Evolutionary conservation across 257 asterid genomes (phyloP), one percentile per base, ranked within the genome.

Genomic region (Nemophila menziesii): DNA sequence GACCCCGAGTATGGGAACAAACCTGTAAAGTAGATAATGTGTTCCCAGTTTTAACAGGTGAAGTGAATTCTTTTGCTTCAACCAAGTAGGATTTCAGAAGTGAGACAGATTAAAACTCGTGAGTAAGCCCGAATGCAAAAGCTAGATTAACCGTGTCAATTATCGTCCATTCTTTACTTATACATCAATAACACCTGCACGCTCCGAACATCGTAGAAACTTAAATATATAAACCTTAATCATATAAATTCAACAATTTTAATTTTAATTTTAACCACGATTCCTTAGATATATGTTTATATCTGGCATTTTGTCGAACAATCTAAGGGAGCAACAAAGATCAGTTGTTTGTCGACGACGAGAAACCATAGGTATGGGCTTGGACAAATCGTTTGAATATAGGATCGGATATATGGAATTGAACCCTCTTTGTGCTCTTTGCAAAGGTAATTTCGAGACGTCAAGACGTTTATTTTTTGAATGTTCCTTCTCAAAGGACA

Each of bases 311-410:
- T 78, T 81, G 57, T 85, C 92, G 0, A 92, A 66, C 73, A 90
- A 63, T 43, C 94, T 94, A 70, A 90, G 99, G 55, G 63, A 70
- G 49, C 93, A 94, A 52, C 99, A 90, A 49, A 90, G 61, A 56
- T 90, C 99, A 52, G 99, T 93, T 42, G 93, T 79, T 64, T 90
- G 99, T 23, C 99, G 80, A 34, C 99, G 93, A 21, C 99, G 93
- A 53, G 99, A 85, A 45, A 90, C 99, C 99, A 90, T 90, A 26
- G 99, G 99, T 55, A 90, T 79, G 34, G 85, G 64, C 54, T 79
- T 90, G 61, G 77, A 70, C 68, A 90, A 65, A 63, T 60, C 63
- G 45, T 74, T n/a, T n/a, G n/a, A n/a, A n/a, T n/a, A n/a, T n/a
- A n/a, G n/a, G n/a, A n/a, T n/a, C n/a, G n/a, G n/a, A n/a, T n/a